Conservation (phyloP, 305 asterid genomes). For the Fraxinus nigra region DNA sequence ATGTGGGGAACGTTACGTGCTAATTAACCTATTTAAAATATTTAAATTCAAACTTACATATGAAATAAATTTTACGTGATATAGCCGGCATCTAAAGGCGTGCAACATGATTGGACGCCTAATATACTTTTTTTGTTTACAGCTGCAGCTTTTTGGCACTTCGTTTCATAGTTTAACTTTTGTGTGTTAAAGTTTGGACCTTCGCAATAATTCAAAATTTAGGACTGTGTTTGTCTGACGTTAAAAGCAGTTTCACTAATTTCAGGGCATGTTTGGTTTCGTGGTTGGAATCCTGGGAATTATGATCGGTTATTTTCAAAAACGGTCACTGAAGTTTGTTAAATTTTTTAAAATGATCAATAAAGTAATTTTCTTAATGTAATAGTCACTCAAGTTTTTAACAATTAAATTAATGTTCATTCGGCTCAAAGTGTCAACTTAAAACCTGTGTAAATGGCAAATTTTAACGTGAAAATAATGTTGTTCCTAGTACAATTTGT, state of each 20-base stretch:
- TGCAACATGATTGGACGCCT: constrained; percentile 32
- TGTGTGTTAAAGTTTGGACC: constrained; percentile 25
- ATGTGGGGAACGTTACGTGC: no score
- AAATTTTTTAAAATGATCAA: no score
- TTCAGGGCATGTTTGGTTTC: neutral
- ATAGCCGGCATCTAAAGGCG: constrained; percentile 16
- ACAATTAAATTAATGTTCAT: neutral
- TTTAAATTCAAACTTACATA: no score
- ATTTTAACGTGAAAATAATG: neutral
- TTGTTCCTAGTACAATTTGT: neutral
- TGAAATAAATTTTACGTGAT: neutral
- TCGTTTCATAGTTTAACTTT: constrained; percentile 26
- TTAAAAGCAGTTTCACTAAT: neutral
- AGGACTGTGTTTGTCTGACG: neutral
- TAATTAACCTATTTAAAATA: no score
- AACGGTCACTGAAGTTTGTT: neutral
- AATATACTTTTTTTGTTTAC: constrained; percentile 1
- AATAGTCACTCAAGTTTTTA: no score
- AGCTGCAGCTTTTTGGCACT: constrained; percentile 26
- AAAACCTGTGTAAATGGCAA: no score
- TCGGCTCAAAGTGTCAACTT: no score
- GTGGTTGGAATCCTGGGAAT: neutral
- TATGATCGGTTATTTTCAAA: neutral
- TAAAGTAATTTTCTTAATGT: no score
- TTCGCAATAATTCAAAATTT: neutral